phyloP scores from a whole-genome alignment of 345 rosid species.

The Brassica rapa region DNA sequence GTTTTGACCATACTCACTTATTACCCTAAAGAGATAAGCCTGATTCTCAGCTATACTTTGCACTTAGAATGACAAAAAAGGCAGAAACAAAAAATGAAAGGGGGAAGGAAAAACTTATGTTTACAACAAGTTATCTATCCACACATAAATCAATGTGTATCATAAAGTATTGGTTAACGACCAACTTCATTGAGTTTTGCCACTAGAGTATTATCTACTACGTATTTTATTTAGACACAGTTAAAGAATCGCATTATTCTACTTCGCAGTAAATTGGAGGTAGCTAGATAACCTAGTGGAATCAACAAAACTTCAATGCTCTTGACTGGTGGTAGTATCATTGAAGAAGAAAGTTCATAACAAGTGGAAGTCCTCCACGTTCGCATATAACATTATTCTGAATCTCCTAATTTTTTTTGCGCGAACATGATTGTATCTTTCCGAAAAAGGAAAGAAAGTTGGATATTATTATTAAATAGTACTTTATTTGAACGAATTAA shows the following conservation, averaged over 20 bases:
- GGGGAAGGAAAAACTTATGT: no score
- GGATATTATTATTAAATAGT: not conserved
- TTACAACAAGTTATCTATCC: no score
- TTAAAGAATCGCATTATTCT: not conserved
- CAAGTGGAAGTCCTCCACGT: conserved; percentile 11
- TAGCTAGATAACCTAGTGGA: not conserved
- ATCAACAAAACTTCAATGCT: conserved; percentile 11
- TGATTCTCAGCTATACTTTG: no score
- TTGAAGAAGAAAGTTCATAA: not conserved
- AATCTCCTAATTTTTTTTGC: conserved; percentile 6
- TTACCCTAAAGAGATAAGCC: no score
- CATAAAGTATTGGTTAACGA: not conserved
- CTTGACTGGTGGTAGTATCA: conserved; percentile 3
- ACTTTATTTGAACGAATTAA: not conserved
- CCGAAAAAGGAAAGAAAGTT: conserved; percentile 18
- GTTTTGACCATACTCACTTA: not conserved
- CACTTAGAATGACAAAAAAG: no score
- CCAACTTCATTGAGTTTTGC: not conserved
- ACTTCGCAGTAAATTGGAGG: not conserved
- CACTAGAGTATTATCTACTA: not conserved
- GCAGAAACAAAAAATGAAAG: no score
- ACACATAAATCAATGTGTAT: no score
- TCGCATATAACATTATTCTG: not conserved
- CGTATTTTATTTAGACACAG: not conserved
- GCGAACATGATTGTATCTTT: conserved; percentile 12